A percentile compares a stretch with the other conserved stretches of the same genome.
These are phyloP conservation scores for Vickermania ingenoplastis DNA, from an alignment of 208 protist genomes.

Conservation along the genomic window DNA sequence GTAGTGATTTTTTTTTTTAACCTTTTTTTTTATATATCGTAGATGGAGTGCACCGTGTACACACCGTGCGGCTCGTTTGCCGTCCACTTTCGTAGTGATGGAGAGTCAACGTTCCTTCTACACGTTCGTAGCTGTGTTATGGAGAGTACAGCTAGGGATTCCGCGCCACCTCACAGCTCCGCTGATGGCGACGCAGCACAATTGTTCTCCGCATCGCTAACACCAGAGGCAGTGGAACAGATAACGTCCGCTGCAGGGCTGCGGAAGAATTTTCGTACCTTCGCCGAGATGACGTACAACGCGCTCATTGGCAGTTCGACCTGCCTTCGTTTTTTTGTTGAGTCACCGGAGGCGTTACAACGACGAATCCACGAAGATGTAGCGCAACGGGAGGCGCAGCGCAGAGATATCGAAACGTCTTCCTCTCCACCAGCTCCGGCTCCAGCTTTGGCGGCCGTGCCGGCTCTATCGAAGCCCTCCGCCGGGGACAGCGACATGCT, in stretches of 20 bases:
- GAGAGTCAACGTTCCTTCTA: conserved; percentile 15
- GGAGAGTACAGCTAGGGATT: conserved; percentile 1
- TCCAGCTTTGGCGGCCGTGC: no score
- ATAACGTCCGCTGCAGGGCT: conserved; percentile 64
- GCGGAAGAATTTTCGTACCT: conserved; percentile 54
- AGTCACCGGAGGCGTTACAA: conserved; percentile 65
- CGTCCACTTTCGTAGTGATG: conserved; percentile 33
- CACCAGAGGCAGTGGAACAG: conserved; percentile 28
- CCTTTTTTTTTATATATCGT: conserved; percentile 9
- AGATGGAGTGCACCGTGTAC: conserved; percentile 58
- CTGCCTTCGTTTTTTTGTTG: conserved; percentile 65
- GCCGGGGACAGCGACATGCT: conserved; percentile 16
- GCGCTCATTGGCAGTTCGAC: conserved; percentile 55
- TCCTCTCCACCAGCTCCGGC: no score
- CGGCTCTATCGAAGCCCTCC: neutral
- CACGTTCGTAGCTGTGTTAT: conserved; percentile 21
- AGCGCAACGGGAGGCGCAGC: conserved; percentile 17
- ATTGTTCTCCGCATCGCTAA: conserved; percentile 27
- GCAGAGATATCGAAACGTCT: no score
- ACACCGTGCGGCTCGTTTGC: conserved; percentile 63
- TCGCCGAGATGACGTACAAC: conserved; percentile 69
- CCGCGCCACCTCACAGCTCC: no score
- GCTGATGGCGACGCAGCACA: no score
- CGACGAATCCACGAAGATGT: conserved; percentile 46
- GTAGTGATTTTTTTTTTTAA: conserved; percentile 6